Evolutionary conservation across 768 basidiomycete species (phyloP).

Genomic region (Mycena maculata): DNA sequence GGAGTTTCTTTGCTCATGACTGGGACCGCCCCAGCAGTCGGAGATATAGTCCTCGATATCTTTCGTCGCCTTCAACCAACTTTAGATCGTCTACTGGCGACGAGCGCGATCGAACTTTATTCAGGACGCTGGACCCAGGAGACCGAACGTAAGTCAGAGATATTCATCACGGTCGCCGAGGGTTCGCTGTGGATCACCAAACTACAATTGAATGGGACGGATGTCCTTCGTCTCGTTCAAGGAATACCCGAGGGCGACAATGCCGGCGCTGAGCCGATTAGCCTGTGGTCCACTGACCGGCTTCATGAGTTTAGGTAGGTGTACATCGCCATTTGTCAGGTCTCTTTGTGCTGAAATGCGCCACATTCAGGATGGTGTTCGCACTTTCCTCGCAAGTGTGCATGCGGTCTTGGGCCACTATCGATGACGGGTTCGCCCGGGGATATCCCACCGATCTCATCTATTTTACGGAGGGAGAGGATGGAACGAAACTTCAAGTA

Average conservation of each 20-base stretch:
- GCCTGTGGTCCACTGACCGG: constrained; percentile 31
- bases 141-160: constrained; percentile 11
- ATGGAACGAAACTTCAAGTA: constrained; percentile 24
- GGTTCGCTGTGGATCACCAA: constrained; percentile 33
- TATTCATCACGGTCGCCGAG: constrained; percentile 23
- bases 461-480: constrained; percentile 19
- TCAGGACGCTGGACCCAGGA: constrained; percentile 25
- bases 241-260: constrained; percentile 16
- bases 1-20: constrained; percentile 34
- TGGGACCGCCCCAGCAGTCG: constrained; percentile 20
- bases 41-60: constrained; percentile 26
- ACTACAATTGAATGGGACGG: constrained; percentile 30
- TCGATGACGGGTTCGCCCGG: constrained; percentile 32
- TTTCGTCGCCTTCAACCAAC: constrained; percentile 37
- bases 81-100: constrained; percentile 33
- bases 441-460: constrained; percentile 31
- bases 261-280: constrained; percentile 7
- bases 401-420: constrained; percentile 28
- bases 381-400: constrained; percentile 21
- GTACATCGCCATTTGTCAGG: background rate
- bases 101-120: constrained; percentile 3
- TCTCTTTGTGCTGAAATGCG: no score
- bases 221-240: constrained; percentile 30
- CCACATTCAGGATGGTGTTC: constrained; percentile 26
- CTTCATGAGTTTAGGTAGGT: constrained; percentile 34